Evolutionary conservation across 257 asterid species (phyloP).

Genomic region (Coffea canephora): DNA sequence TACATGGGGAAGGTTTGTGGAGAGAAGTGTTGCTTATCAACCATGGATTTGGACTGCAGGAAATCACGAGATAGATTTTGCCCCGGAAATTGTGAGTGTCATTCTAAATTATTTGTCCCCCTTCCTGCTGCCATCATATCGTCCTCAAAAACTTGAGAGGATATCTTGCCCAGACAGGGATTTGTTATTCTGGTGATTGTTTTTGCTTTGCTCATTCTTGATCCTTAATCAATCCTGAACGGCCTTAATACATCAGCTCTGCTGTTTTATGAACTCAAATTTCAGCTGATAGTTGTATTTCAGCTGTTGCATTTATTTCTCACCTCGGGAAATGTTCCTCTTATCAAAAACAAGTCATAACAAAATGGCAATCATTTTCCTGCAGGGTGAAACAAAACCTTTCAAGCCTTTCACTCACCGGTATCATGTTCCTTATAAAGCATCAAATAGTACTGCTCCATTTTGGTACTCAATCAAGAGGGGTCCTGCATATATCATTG

Average conservation of each 20-base stretch:
- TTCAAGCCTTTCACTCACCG: constrained; percentile 82
- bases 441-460: constrained; percentile 69
- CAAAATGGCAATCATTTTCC: neutral
- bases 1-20: constrained; percentile 84
- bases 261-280: neutral
- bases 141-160: neutral
- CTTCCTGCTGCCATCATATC: neutral
- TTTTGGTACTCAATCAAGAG: constrained; percentile 91
- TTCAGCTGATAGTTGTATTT: neutral
- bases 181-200: neutral
- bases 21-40: constrained; percentile 81
- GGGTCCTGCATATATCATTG: constrained; percentile 87
- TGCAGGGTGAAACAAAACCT: constrained; percentile 82
- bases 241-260: no score
- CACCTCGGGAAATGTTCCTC: neutral
- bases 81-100: constrained; percentile 66
- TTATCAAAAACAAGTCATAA: neutral
- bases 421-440: constrained; percentile 52
- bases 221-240: no score
- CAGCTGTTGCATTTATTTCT: neutral
- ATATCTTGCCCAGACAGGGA: neutral
- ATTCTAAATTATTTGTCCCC: neutral
- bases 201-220: neutral
- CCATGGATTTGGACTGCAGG: constrained; percentile 96
- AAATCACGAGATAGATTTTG: constrained; percentile 80